phyloP scores from a whole-genome alignment of 345 rosid species.

The Dovyalis caffra region DNA sequence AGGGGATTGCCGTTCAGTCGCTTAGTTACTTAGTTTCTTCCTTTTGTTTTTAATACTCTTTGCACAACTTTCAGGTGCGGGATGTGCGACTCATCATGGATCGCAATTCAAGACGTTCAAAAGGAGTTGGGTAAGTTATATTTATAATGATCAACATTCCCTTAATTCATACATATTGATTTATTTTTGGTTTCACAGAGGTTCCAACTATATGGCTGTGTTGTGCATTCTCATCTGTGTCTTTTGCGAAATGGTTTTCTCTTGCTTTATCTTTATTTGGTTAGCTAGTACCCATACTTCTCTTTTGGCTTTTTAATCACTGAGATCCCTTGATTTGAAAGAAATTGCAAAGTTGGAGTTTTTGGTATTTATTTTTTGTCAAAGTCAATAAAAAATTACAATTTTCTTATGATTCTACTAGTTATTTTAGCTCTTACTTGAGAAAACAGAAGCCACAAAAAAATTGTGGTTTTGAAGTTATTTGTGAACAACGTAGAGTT shows the following conservation, averaged over 20 bases:
- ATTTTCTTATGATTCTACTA: background rate
- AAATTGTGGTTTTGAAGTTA: background rate
- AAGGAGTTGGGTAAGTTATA: slow-evolving; percentile 80
- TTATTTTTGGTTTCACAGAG: background rate
- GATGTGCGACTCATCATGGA: slow-evolving; percentile 98
- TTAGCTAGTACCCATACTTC: background rate
- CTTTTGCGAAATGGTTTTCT: background rate
- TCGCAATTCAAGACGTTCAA: slow-evolving; percentile 93
- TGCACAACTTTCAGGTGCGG: slow-evolving; percentile 64
- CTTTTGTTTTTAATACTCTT: slow-evolving; percentile 6
- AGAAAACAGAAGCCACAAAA: background rate
- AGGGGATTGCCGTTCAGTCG: background rate
- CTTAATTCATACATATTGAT: background rate
- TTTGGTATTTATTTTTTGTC: background rate
- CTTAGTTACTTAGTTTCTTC: background rate
- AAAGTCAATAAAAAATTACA: background rate
- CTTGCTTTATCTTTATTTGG: background rate
- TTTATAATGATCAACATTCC: background rate
- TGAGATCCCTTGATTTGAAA: background rate
- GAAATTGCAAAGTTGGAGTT: background rate
- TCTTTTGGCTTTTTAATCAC: background rate
- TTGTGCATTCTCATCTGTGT: background rate
- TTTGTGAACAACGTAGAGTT: background rate
- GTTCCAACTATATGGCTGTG: too few relatives aligned
- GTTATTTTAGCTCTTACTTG: background rate